Conservation (phyloP, 78 protist genomes). For the Dictyostelium brefeldianum region DNA sequence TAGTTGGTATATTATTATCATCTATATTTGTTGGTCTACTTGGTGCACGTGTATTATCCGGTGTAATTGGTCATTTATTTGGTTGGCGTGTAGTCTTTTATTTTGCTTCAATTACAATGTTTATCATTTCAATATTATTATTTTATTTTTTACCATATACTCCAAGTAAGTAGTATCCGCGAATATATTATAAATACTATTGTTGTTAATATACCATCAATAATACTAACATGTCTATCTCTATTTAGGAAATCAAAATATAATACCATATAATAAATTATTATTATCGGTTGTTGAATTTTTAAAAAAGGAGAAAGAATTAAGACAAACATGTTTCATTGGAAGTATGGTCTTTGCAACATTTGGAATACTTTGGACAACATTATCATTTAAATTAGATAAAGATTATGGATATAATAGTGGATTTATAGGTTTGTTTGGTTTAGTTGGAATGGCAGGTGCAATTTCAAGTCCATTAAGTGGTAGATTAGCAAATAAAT, state of each 20-base stretch:
- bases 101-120: constrained; percentile 32
- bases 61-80: constrained; percentile 24
- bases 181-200: neutral
- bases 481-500: neutral
- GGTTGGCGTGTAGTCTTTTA: constrained; percentile 55
- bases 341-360: constrained; percentile 48
- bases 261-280: constrained; percentile 45
- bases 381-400: constrained; percentile 36
- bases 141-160: constrained; percentile 52
- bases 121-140: constrained; percentile 17
- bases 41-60: constrained; percentile 46
- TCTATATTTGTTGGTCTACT: constrained; percentile 52
- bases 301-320: constrained; percentile 1
- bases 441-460: constrained; percentile 75
- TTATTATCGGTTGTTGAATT: constrained; percentile 18
- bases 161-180: constrained; percentile 44
- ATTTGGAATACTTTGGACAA: constrained; percentile 67
- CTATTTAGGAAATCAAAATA: constrained; percentile 44
- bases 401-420: constrained; percentile 23
- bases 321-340: constrained; percentile 58
- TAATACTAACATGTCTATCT: neutral
- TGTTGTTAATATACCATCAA: neutral
- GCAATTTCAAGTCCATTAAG: constrained; percentile 36
- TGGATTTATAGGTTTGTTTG: constrained; percentile 68
- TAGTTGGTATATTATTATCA: constrained; percentile 39